A percentile compares a stretch with the other conserved stretches of the same genome.
Evolutionary conservation across 257 asterid genomes (phyloP).

Genomic region (Capsicum rhomboideum): DNA sequence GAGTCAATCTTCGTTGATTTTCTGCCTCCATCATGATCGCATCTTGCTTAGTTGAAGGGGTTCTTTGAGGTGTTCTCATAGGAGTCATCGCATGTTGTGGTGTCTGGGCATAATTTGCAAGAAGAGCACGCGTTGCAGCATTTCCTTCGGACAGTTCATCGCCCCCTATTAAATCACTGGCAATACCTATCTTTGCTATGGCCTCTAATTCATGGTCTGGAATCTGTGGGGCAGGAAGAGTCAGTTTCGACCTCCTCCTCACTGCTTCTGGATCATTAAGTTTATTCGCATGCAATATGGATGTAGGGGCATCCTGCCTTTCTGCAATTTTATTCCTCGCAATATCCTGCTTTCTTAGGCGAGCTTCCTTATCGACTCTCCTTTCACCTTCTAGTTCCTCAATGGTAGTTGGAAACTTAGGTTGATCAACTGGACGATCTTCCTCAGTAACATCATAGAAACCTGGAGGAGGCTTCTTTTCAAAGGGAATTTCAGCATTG

Average conservation of each 20-base stretch:
- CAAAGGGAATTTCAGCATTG: conserved; percentile 93
- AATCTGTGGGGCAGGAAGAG: conserved; percentile 94
- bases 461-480: conserved; percentile 96
- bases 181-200: conserved; percentile 90
- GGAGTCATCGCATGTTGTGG: conserved; percentile 95
- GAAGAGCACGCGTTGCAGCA: conserved; percentile 91
- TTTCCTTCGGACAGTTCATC: conserved; percentile 87
- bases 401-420: conserved; percentile 88
- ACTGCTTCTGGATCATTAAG: conserved; percentile 96
- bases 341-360: conserved; percentile 86
- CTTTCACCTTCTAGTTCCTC: conserved; percentile 99
- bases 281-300: conserved; percentile 87
- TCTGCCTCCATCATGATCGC: conserved; percentile 98
- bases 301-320: conserved; percentile 96
- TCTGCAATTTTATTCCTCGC: conserved; percentile 87
- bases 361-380: conserved; percentile 83
- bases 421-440: conserved; percentile 67
- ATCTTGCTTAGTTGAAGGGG: conserved; percentile 90
- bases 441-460: conserved; percentile 84
- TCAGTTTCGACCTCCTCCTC: conserved; percentile 69
- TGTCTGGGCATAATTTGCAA: conserved; percentile 82
- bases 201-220: conserved; percentile 97
- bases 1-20: conserved; percentile 77
- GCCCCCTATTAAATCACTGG: conserved; percentile 73
- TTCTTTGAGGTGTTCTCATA: conserved; percentile 80